Evolutionary conservation across 192 early-diverging fungal species (phyloP).

Genomic region (Coemansia erecta): DNA sequence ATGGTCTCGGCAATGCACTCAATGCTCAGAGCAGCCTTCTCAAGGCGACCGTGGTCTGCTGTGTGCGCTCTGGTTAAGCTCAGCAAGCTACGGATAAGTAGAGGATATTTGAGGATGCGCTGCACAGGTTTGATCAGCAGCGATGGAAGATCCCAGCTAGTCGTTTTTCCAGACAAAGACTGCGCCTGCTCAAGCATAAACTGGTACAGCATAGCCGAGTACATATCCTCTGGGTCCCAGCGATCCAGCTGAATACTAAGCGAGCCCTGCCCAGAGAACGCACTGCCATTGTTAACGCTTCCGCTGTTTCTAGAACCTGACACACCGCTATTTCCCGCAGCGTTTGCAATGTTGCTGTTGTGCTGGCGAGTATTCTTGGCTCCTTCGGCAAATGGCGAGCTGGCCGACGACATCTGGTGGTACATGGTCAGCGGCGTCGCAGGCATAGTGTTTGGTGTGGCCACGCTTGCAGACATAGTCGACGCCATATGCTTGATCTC

Average conservation of each 20-base stretch:
- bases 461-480: slow-evolving; percentile 4
- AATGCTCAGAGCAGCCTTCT: slow-evolving; percentile 36
- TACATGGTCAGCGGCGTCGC: slow-evolving; percentile 28
- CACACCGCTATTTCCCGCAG: slow-evolving; percentile 4
- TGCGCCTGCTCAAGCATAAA: slow-evolving; percentile 37
- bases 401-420: slow-evolving; percentile 6
- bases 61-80: slow-evolving; percentile 37
- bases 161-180: slow-evolving; percentile 59
- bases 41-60: slow-evolving; percentile 32
- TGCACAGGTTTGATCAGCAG: slow-evolving; percentile 96
- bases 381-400: slow-evolving; percentile 30
- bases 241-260: slow-evolving; percentile 20
- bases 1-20: slow-evolving; percentile 49
- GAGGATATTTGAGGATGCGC: slow-evolving; percentile 94
- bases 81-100: slow-evolving; percentile 65
- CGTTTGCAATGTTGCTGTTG: slow-evolving; percentile 6
- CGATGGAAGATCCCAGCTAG: slow-evolving; percentile 88
- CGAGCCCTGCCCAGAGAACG: slow-evolving; percentile 33
- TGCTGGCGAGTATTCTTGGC: neutral
- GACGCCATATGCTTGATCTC: slow-evolving; percentile 38
- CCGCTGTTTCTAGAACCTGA: slow-evolving; percentile 6
- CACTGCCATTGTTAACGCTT: slow-evolving; percentile 8
- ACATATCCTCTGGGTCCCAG: slow-evolving; percentile 25
- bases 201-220: slow-evolving; percentile 16
- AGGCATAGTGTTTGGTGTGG: slow-evolving; percentile 18